Evolutionary conservation across 208 protist genomes (phyloP).

Genomic region (Endotrypanum monterogeii): DNA sequence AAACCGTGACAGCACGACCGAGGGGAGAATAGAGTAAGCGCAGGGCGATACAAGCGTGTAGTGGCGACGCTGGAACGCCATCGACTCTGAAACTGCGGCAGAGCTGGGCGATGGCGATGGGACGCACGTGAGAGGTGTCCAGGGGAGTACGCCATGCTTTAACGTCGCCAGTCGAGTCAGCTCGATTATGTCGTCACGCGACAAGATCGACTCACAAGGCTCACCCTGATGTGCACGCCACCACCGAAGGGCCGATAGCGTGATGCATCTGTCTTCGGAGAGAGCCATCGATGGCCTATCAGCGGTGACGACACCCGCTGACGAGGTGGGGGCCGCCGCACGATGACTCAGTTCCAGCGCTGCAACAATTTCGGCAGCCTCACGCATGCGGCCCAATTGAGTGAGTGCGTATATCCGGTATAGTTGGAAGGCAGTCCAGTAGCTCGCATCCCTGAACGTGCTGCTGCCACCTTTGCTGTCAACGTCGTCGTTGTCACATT

Average conservation of each 20-base stretch:
- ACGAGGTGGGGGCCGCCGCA: neutral
- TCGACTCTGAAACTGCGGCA: neutral
- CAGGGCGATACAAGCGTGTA: conserved; percentile 16
- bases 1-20: conserved; percentile 23
- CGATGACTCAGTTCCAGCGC: conserved; percentile 5
- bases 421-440: conserved; percentile 20
- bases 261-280: conserved; percentile 16
- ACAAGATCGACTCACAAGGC: neutral
- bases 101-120: neutral
- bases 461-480: no score
- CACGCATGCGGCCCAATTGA: conserved; percentile 29
- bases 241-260: conserved; percentile 22
- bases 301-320: neutral
- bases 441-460: neutral
- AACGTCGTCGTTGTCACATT: neutral
- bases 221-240: conserved; percentile 11
- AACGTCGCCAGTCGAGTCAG: conserved; percentile 9
- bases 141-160: conserved; percentile 22
- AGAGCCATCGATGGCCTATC: conserved; percentile 11
- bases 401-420: conserved; percentile 29
- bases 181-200: conserved; percentile 2
- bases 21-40: conserved; percentile 14
- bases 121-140: conserved; percentile 3
- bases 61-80: neutral
- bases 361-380: conserved; percentile 10